These are phyloP conservation scores for Annulohypoxylon nitens DNA, from an alignment of 495 filamentous ascomycete species.

Conservation along the genomic window DNA sequence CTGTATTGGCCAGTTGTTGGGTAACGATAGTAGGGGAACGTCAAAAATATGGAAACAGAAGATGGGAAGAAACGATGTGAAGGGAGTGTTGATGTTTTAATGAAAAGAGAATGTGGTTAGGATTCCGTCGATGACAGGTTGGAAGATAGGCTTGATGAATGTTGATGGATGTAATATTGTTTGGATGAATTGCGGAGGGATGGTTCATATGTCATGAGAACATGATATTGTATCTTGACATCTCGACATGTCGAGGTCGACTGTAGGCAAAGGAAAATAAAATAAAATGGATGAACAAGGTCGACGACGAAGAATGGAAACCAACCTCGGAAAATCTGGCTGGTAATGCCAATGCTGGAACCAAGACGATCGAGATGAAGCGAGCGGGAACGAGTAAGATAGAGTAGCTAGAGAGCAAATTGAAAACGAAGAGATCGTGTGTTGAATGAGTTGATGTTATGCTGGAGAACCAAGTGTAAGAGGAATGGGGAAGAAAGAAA, in stretches of 20 bases:
- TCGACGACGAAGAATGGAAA: background rate
- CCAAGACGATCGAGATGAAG: conserved; percentile 65
- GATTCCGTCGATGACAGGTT: background rate
- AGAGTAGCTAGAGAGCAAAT: conserved; percentile 69
- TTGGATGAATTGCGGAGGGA: background rate
- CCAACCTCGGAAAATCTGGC: conserved; percentile 47
- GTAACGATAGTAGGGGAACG: background rate
- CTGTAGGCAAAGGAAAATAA: background rate
- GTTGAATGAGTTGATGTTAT: conserved; percentile 64
- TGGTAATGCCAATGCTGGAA: conserved; percentile 56
- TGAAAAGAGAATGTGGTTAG: background rate
- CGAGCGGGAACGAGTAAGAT: conserved; percentile 67
- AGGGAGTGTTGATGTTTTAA: background rate
- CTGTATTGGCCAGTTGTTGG: conserved; percentile 1
- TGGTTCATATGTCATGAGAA: background rate
- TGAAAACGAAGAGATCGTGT: conserved; percentile 61
- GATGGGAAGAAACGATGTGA: background rate
- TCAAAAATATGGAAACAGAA: background rate
- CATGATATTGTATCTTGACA: background rate
- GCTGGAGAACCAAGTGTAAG: conserved; percentile 58
- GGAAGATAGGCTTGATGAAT: background rate
- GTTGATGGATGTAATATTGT: background rate
- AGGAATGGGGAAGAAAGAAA: conserved; percentile 47
- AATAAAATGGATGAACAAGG: background rate
- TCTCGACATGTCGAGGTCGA: background rate